Base-by-base conservation (phyloP, 2,329 filamentous ascomycete species). In the Botrytis medusae region DNA sequence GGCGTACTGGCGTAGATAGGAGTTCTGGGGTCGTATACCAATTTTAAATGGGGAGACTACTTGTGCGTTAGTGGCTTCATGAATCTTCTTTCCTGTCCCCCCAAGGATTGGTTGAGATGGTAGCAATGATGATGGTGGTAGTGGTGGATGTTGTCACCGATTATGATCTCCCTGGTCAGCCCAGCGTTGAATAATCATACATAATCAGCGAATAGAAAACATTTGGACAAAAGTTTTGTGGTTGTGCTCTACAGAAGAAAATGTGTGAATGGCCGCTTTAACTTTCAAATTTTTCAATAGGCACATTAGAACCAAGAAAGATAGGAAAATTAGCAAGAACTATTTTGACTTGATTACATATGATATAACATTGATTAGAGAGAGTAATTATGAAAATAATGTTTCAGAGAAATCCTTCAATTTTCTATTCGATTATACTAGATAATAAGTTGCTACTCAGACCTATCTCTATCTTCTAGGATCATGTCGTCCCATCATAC, bases 41-140 rank as follows among this genome's bases (percentile, higher is more conserved):
- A 67, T 46, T 59, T 48, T 72, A 51, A 48, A 42, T 51, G 40
- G 29, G 70, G 51, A 29, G 34, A 57, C 67, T 60, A 37, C 29
- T 46, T 46, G 51, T 68, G 48, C 48, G 25, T 32, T 25, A 29
- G 46, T 14, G 34, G 46, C 40, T 29, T 25, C 54, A 22, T 37
- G 25, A 29, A 40, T 61, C 42, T 40, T 34, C 40, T 60, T 48
- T 29, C 46, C 34, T 40, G 16, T n/a, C n/a, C 20, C 25, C 20
- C 14, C 16, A n/a, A 68, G 25, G 16, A 29, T 54, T 57, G 64
- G 34, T 57, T 54, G 64, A 68, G 48, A 68, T 42, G 25, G 40
- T 54, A n/a, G 34, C 40, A 9, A 29, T 29, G 34, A 25, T 48
- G 34, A 68, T 68, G 34, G 37, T 34, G 32, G 29, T 32, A 34